phyloP scores from a whole-genome alignment of 2,329 filamentous ascomycete species.

The Lachnellula willkommii region DNA sequence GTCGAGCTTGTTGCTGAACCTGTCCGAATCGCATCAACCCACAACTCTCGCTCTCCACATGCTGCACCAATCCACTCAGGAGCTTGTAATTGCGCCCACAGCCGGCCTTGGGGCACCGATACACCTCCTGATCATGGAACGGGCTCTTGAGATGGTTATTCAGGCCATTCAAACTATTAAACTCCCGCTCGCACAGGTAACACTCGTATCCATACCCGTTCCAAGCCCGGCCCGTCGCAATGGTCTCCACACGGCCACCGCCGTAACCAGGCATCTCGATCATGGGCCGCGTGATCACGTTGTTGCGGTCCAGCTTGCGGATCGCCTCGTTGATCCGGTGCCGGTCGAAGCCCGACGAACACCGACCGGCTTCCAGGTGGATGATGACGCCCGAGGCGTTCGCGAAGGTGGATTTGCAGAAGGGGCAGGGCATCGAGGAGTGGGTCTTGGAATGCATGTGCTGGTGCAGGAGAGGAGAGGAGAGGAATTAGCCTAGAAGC shows the following conservation, averaged over 20 bases:
- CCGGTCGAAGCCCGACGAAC: constrained; percentile 41
- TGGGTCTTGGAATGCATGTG: constrained; percentile 52
- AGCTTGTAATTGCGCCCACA: constrained; percentile 19
- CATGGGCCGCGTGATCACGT: constrained; percentile 47
- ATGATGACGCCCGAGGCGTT: constrained; percentile 57
- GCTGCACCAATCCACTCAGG: constrained; percentile 22
- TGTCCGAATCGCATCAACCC: constrained; percentile 21
- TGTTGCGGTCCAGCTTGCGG: constrained; percentile 40
- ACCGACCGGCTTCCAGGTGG: constrained; percentile 48
- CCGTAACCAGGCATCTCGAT: constrained; percentile 40
- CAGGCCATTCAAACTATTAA: constrained; percentile 34
- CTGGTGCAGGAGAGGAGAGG: constrained; percentile 32
- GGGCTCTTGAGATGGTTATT: constrained; percentile 52
- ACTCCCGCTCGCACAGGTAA: constrained; percentile 47
- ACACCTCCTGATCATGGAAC: constrained; percentile 41
- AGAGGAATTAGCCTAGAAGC: neutral
- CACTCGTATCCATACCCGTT: constrained; percentile 47
- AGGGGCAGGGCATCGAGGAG: constrained; percentile 45
- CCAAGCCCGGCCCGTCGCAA: constrained; percentile 38
- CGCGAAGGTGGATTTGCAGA: constrained; percentile 43
- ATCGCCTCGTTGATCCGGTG: constrained; percentile 44
- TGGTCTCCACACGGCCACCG: constrained; percentile 25
- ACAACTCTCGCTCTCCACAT: constrained; percentile 28
- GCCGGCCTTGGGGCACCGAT: constrained; percentile 16
- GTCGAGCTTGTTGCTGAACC: constrained; percentile 15